Percentiles rank a stretch among this genome's conserved stretches.
Evolutionary conservation across 2,329 filamentous ascomycete species (phyloP).

Genomic region (Pseudogymnoascus sp.): DNA sequence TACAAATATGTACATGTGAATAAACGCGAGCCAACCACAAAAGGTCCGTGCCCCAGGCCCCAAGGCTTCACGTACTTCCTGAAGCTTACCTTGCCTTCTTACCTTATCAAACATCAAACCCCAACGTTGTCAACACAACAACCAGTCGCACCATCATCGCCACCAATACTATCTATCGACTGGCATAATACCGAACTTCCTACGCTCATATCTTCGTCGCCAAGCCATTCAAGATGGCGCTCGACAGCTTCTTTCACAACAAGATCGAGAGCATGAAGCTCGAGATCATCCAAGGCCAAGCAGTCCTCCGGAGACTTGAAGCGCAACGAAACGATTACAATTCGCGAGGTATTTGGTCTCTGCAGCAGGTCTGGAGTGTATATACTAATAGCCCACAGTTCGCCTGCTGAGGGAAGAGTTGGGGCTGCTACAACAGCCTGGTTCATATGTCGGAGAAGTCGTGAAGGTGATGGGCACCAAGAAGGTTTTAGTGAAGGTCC

Average conservation of each 20-base stretch:
- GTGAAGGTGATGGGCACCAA: slow-evolving; percentile 99
- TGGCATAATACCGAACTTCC: neutral
- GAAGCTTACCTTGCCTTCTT: slow-evolving; percentile 5
- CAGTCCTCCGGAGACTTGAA: slow-evolving; percentile 86
- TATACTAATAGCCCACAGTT: slow-evolving; percentile 42
- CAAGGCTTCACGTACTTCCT: slow-evolving; percentile 8
- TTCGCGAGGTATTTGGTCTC: slow-evolving; percentile 51
- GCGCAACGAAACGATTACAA: slow-evolving; percentile 99
- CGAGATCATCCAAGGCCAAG: slow-evolving; percentile 98
- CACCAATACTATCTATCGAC: neutral
- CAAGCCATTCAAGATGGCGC: slow-evolving; percentile 65
- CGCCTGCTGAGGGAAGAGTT: slow-evolving; percentile 91
- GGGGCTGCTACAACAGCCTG: slow-evolving; percentile 89
- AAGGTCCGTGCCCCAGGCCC: slow-evolving; percentile 4
- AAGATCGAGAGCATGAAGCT: slow-evolving; percentile 99
- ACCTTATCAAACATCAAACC: slow-evolving; percentile 6
- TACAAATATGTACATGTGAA: neutral
- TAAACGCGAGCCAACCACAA: slow-evolving; percentile 4
- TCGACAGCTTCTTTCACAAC: slow-evolving; percentile 99
- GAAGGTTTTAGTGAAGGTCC: slow-evolving; percentile 97
- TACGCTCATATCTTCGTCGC: neutral
- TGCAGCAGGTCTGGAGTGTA: neutral
- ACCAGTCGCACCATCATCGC: neutral
- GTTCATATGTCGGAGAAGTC: slow-evolving; percentile 98
- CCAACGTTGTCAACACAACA: slow-evolving; percentile 2